Evolutionary conservation across 768 basidiomycete genomes (phyloP).

Genomic region (Sarcodon sp.): DNA sequence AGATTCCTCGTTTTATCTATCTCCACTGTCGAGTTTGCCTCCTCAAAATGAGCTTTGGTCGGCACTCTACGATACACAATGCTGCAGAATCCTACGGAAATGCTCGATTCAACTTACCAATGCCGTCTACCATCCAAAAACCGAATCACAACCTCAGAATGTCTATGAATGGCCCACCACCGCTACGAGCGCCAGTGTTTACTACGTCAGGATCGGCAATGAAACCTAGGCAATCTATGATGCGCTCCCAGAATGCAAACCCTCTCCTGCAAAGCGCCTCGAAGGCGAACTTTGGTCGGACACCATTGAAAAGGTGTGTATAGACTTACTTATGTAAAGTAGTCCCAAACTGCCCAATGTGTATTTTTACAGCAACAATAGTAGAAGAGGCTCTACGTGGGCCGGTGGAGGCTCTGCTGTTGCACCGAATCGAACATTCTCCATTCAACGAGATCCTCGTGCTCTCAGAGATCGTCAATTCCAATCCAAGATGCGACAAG

Average conservation of each 20-base stretch:
- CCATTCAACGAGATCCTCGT: constrained; percentile 52
- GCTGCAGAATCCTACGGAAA: constrained; percentile 33
- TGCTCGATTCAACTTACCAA: constrained; percentile 52
- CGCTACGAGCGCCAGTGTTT: constrained; percentile 37
- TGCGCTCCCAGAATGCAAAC: constrained; percentile 57
- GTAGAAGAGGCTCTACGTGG: constrained; percentile 71
- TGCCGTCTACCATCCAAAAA: constrained; percentile 68
- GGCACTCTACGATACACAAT: constrained; percentile 49
- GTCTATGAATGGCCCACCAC: constrained; percentile 69
- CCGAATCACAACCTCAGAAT: constrained; percentile 39
- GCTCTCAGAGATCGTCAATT: constrained; percentile 68
- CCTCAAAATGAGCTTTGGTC: constrained; percentile 20
- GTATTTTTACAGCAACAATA: constrained; percentile 30
- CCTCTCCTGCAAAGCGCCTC: constrained; percentile 56
- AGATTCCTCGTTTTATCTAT: neutral
- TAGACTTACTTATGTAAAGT: constrained; percentile 1
- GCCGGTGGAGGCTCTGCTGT: constrained; percentile 34
- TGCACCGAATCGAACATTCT: constrained; percentile 38
- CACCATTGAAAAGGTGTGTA: constrained; percentile 60
- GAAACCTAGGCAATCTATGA: constrained; percentile 57
- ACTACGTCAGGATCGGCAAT: constrained; percentile 17
- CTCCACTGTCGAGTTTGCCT: constrained; percentile 1
- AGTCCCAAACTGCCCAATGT: neutral
- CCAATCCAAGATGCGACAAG: constrained; percentile 63
- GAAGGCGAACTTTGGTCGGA: constrained; percentile 54